Conservation (phyloP, 441 rosid species). For the Melastoma candidum region DNA sequence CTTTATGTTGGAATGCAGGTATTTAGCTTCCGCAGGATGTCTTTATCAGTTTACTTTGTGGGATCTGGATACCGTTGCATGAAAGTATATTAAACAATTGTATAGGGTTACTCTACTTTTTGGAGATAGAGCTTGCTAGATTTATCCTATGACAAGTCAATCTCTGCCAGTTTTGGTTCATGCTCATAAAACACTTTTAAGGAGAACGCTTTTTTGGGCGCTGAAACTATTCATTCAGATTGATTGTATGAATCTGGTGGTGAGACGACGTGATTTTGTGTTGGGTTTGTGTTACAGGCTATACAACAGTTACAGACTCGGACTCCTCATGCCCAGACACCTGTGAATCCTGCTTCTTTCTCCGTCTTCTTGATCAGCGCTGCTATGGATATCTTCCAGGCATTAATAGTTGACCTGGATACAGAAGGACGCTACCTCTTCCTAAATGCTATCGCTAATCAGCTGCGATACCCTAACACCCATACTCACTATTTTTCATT, state of each 20-base stretch:
- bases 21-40: background rate
- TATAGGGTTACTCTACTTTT: too few species aligned
- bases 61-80: too few species aligned
- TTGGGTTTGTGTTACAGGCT: constrained; percentile 30
- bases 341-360: constrained; percentile 35
- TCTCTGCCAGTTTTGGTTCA: too few species aligned
- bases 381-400: constrained; percentile 20
- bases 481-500: constrained; percentile 97
- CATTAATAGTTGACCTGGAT: constrained; percentile 20
- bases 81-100: too few species aligned
- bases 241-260: too few species aligned
- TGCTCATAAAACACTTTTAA: too few species aligned
- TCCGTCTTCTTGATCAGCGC: constrained; percentile 28
- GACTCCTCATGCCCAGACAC: constrained; percentile 57
- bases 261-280: background rate
- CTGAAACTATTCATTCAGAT: too few species aligned
- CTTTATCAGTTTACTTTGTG: too few species aligned
- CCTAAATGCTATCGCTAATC: constrained; percentile 91
- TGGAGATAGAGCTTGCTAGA: too few species aligned
- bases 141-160: too few species aligned
- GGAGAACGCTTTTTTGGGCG: too few species aligned
- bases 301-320: constrained; percentile 74
- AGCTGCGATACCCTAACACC: constrained; percentile 97
- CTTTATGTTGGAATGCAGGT: constrained; percentile 99
- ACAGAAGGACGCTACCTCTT: constrained; percentile 83